Evolutionary conservation across 2,329 filamentous ascomycete species (phyloP).

Genomic region (Fusarium praegraminearum): DNA sequence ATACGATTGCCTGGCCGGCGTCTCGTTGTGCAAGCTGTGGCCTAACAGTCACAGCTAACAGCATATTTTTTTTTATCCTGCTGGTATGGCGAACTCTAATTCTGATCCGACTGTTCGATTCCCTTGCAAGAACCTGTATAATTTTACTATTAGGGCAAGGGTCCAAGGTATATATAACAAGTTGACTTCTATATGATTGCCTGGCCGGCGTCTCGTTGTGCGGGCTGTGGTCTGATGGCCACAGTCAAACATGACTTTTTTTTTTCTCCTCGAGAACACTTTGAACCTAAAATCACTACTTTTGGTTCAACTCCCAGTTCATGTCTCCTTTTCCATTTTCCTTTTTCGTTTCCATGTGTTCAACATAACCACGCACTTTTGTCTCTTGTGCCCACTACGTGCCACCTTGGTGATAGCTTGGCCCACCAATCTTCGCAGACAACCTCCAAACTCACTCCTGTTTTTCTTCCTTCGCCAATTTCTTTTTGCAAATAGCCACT

Average conservation of each 20-base stretch:
- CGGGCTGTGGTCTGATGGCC: not conserved
- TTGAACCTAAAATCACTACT: not conserved
- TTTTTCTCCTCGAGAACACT: not conserved
- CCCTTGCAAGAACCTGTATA: no score
- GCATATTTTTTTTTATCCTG: not conserved
- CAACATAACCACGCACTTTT: not conserved
- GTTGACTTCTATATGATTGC: not conserved
- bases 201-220: not conserved
- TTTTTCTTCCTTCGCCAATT: not conserved
- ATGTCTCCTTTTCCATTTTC: not conserved
- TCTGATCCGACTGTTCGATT: not conserved
- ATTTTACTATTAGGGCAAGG: not conserved
- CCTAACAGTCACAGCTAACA: not conserved
- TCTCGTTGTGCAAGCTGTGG: not conserved
- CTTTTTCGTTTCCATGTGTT: no score
- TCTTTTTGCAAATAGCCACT: no score
- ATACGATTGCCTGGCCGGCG: not conserved
- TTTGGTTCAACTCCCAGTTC: not conserved
- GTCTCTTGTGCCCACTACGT: not conserved
- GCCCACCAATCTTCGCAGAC: not conserved
- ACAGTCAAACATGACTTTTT: not conserved
- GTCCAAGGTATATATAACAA: not conserved
- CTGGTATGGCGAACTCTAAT: not conserved
- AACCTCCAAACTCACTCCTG: not conserved
- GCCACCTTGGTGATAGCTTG: rapidly evolving